A percentile compares a stretch with the other conserved stretches of the same genome.
Evolutionary conservation across 169 alveolate genomes (phyloP).

Genomic region (Cryptosporidium ubiquitum): DNA sequence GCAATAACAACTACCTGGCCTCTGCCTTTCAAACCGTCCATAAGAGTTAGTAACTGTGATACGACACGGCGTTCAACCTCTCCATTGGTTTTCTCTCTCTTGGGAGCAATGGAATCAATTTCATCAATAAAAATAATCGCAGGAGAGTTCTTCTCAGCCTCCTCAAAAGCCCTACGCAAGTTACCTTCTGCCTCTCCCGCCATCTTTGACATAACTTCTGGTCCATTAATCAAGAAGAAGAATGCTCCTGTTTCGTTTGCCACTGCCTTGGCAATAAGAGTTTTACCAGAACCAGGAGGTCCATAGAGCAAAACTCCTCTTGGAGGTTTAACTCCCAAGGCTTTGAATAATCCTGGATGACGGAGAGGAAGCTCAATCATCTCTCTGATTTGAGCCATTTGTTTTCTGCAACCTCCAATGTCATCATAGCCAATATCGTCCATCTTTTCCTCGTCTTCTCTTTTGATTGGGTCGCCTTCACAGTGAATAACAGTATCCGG

Average conservation of each 20-base stretch:
- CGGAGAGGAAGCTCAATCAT: slow-evolving; percentile 99
- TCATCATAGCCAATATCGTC: slow-evolving; percentile 99
- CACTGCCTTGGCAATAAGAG: slow-evolving; percentile 99
- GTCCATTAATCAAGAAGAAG: slow-evolving; percentile 96
- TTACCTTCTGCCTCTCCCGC: slow-evolving; percentile 99
- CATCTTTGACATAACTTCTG: slow-evolving; percentile 98
- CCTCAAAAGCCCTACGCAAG: slow-evolving; percentile 96
- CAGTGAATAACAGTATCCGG: slow-evolving; percentile 96
- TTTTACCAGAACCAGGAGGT: slow-evolving; percentile 99
- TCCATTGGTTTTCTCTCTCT: slow-evolving; percentile 99
- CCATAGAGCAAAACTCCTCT: slow-evolving; percentile 99
- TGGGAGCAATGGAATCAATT: slow-evolving; percentile 99
- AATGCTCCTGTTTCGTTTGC: slow-evolving; percentile 99
- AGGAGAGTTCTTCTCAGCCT: slow-evolving; percentile 98
- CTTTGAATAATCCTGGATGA: slow-evolving; percentile 98
- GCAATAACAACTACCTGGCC: slow-evolving; percentile 99
- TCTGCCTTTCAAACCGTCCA: slow-evolving; percentile 99
- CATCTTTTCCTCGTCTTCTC: slow-evolving; percentile 99
- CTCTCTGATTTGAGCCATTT: slow-evolving; percentile 98
- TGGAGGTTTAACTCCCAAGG: slow-evolving; percentile 99
- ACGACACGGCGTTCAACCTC: slow-evolving; percentile 99
- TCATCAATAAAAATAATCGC: slow-evolving; percentile 99
- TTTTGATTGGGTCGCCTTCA: slow-evolving; percentile 98
- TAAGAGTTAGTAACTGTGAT: slow-evolving; percentile 97
- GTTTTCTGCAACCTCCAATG: slow-evolving; percentile 99